phyloP scores from a whole-genome alignment of 2,329 filamentous ascomycete species.

The Volutella citrinella region DNA sequence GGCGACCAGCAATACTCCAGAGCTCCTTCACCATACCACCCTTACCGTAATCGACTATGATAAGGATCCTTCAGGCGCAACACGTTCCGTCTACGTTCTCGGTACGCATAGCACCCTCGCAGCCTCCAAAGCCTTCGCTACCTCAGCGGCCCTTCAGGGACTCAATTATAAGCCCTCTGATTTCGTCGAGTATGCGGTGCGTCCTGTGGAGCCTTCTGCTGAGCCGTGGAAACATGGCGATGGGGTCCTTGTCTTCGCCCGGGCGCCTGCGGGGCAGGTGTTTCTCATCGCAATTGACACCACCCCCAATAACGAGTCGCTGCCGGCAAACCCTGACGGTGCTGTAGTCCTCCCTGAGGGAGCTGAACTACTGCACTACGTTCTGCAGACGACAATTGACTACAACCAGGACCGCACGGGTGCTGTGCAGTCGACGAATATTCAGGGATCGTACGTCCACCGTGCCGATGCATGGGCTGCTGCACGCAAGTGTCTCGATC shows the following conservation, averaged over 20 bases:
- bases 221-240: constrained; percentile 36
- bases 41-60: constrained; percentile 32
- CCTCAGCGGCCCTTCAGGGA: constrained; percentile 22
- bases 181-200: constrained; percentile 32
- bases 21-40: constrained; percentile 35
- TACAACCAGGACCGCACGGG: constrained; percentile 37
- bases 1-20: constrained; percentile 8
- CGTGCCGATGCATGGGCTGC: constrained; percentile 31
- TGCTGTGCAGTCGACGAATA: constrained; percentile 32
- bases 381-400: constrained; percentile 40
- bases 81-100: constrained; percentile 32
- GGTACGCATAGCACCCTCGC: constrained; percentile 35
- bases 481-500: constrained; percentile 31
- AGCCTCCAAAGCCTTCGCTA: constrained; percentile 37
- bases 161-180: constrained; percentile 36
- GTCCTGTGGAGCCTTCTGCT: too few species aligned
- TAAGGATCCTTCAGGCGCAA: constrained; percentile 23
- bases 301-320: constrained; percentile 33
- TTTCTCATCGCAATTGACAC: constrained; percentile 37
- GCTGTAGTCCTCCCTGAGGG: constrained; percentile 20
- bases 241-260: constrained; percentile 36
- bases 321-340: constrained; percentile 18
- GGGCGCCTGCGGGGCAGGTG: constrained; percentile 32
- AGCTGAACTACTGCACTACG: constrained; percentile 34
- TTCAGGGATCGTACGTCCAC: constrained; percentile 36